These are phyloP conservation scores for Penicillium hesseltinei DNA, from an alignment of 2,329 filamentous ascomycete species.

Conservation along the genomic window DNA sequence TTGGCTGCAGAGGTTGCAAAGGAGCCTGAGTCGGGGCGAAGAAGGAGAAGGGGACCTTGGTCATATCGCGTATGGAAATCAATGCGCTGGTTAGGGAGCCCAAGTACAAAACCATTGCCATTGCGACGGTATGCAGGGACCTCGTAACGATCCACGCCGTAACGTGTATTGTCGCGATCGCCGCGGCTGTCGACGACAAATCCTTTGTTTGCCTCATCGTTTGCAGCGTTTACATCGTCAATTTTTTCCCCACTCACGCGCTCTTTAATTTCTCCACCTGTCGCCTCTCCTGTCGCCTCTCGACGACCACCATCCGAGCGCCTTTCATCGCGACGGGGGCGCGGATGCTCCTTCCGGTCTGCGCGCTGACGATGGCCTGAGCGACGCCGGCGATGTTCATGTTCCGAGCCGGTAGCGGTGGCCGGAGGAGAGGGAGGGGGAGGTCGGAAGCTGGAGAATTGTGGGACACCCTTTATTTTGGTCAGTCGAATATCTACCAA, in stretches of 20 bases:
- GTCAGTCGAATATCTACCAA: constrained; percentile 3
- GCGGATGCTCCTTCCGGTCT: neutral
- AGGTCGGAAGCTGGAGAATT: constrained; percentile 72
- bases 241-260: neutral
- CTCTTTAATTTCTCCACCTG: neutral
- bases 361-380: constrained; percentile 8
- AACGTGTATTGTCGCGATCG: constrained; percentile 71
- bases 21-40: constrained; percentile 19
- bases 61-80: constrained; percentile 58
- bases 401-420: constrained; percentile 20
- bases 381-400: constrained; percentile 21
- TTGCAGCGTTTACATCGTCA: neutral
- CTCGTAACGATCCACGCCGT: constrained; percentile 69
- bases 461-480: constrained; percentile 54
- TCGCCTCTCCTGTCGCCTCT: too few relatives aligned
- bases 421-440: constrained; percentile 33
- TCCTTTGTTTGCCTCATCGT: neutral
- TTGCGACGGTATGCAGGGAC: constrained; percentile 69
- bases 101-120: constrained; percentile 70
- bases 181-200: constrained; percentile 72
- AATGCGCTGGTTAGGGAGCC: constrained; percentile 62
- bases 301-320: neutral
- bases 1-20: neutral
- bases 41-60: constrained; percentile 33
- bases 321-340: neutral